Base-by-base conservation (phyloP, 116 monocot genomes). In the Phalaenopsis hybrid region DNA sequence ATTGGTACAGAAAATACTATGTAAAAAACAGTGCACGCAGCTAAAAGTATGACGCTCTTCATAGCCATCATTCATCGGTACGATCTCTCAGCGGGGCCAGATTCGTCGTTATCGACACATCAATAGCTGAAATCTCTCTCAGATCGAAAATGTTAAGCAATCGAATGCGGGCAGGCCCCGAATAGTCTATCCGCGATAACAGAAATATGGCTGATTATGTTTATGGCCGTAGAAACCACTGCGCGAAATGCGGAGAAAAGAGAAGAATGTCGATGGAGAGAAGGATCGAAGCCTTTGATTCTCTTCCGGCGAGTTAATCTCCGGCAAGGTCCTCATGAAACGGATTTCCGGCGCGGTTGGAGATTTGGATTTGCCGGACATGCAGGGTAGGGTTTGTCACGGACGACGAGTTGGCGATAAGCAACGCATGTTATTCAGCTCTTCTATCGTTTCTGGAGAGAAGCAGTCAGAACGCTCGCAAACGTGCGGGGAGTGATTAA, bases 1-100 rank as follows among this genome's bases (percentile, higher is more conserved):
- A 12, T 75, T n/a, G 75, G 44, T 21, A 45, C 46, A n/a, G 46
- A 45, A 45, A 16, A 34, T 34, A 21, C 75, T 45, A 75, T 7
- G 46, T n/a, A 75, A 44, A 75, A n/a, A 46, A 21, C 18, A 3
- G 75, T 46, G 46, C 45, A 75, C 21, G 21, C 75, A n/a, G 46
- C 75, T 48, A 75, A 75, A 44, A 75, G n/a, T 21, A 75, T 46
- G 20, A 18, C 11, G 34, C 45, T 46, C 34, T 46, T 75, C 75
- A 46, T 21, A 46, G 43, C 75, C 75, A 75, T 75, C 75, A 75
- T 75, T 46, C 75, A 72, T 72, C 13, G 20, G 46, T 8, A 7
- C 45, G 33, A 44, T 7, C 8, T 37, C 21, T 46, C 45, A 33
- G 75, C 18, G 7, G 6, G 46, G 6, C 37, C 37, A 1, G 37